Percentiles rank a stretch among this genome's conserved stretches.
Evolutionary conservation across 1,284 basidiomycete genomes (phyloP).

Genomic region (Trametes polyzona): DNA sequence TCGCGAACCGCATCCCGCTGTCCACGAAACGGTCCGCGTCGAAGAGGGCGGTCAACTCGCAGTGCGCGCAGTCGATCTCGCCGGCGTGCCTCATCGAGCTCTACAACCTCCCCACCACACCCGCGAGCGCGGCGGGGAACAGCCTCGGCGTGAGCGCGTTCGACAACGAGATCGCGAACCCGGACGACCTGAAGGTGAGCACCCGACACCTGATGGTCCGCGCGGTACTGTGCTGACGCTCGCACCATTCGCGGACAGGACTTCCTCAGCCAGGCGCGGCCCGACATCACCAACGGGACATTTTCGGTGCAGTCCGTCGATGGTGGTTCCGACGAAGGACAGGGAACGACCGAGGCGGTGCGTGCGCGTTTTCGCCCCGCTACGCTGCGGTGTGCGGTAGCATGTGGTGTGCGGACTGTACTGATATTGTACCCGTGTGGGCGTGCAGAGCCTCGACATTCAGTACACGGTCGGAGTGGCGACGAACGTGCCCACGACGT

Average conservation of each 20-base stretch:
- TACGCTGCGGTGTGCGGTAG: not conserved
- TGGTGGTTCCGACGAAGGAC: conserved; percentile 36
- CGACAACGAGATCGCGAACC: conserved; percentile 56
- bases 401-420: not conserved
- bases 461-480: conserved; percentile 68
- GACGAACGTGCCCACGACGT: conserved; percentile 45
- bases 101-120: conserved; percentile 55
- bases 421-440: conserved; percentile 1
- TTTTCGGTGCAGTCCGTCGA: conserved; percentile 23
- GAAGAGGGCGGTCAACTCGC: conserved; percentile 19
- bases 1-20: not conserved
- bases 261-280: conserved; percentile 51
- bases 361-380: not conserved
- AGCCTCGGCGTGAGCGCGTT: conserved; percentile 62
- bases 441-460: conserved; percentile 53
- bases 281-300: conserved; percentile 46
- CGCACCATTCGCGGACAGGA: conserved; percentile 37
- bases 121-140: conserved; percentile 47
- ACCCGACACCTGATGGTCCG: not conserved
- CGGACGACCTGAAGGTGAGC: conserved; percentile 49
- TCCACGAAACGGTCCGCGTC: conserved; percentile 8
- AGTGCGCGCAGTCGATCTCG: conserved; percentile 42
- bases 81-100: conserved; percentile 57
- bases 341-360: conserved; percentile 29
- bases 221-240: not conserved